Evolutionary conservation across 2,329 filamentous ascomycete genomes (phyloP).

Genomic region (Geosmithia morbida): DNA sequence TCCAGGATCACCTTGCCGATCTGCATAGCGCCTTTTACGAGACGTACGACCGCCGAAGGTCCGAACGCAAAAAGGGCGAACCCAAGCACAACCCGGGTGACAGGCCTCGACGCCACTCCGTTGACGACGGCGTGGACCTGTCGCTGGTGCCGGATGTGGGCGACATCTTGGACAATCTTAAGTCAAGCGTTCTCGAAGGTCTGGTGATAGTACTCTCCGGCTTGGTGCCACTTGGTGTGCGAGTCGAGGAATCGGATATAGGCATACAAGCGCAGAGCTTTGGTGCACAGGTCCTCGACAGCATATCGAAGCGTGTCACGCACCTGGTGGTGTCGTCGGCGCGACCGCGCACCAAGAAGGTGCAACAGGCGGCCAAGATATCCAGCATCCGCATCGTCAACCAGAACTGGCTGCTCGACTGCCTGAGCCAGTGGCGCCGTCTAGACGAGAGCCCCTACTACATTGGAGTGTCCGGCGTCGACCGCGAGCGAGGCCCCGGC

Average conservation of each 20-base stretch:
- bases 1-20: constrained; percentile 60
- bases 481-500: constrained; percentile 25
- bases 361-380: constrained; percentile 70
- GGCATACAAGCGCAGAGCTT: constrained; percentile 78
- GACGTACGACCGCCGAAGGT: constrained; percentile 52
- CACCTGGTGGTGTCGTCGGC: constrained; percentile 60
- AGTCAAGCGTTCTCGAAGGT: constrained; percentile 58
- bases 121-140: constrained; percentile 28
- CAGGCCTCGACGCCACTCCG: constrained; percentile 12
- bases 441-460: constrained; percentile 68
- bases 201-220: constrained; percentile 80
- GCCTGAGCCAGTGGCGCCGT: constrained; percentile 68
- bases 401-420: constrained; percentile 78
- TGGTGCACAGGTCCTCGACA: constrained; percentile 50
- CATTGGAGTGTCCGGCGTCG: constrained; percentile 56
- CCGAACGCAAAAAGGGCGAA: constrained; percentile 17
- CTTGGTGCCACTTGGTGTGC: constrained; percentile 68
- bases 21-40: constrained; percentile 74
- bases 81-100: constrained; percentile 19
- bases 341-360: constrained; percentile 74
- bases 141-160: constrained; percentile 68
- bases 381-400: constrained; percentile 81
- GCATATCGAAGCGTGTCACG: constrained; percentile 48
- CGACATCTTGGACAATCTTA: constrained; percentile 68
- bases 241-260: constrained; percentile 71